Evolutionary conservation across 2,329 filamentous ascomycete genomes (phyloP), one percentile per base, ranked within the genome.

Genomic region (Curvularia lunata): DNA sequence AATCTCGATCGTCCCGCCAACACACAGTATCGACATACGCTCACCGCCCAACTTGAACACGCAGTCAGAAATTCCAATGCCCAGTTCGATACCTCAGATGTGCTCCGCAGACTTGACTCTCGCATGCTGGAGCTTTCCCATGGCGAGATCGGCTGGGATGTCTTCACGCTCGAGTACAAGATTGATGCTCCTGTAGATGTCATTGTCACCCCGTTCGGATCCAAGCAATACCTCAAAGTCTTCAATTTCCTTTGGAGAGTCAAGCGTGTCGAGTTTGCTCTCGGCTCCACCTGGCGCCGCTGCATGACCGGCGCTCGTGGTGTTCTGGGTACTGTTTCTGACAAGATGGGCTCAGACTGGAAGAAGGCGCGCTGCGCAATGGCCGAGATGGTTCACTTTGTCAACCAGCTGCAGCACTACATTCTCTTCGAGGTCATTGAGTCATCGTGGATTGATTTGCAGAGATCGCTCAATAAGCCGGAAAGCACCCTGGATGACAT

Each of bases 191-290:
- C 95, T 0, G 91, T 97, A 23, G 95, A 99, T 74, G 95, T 99
- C 27, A 93, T 99, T 47, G 92, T 99, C 38, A 98, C 94, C 0
- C 92, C 96, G 41, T 97, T 93, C 86, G 93, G 92, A 45, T 94
- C 91, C 65, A 91, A 94, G 21, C 94, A 99, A 74, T 99, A 99
- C 74, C 88, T 99, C 68, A 98, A 98, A 75, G 92, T 99, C 9
- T 99, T 99, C 85, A 99, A 99, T 78, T 97, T 99, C 73, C 84
- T 99, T 3, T 99, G 95, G 94, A 89, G 95, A 62, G 92, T 99
- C 72, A 99, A 99, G 79, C 89, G 95, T 27, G 95, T 99, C 50
- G 95, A 99, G 72, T 99, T 98, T 71, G 93, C 91, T 0, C 85
- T 99, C 1, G 86, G 90, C 5, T 92, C 90, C 12, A 95, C 92